Evolutionary conservation across 2,329 filamentous ascomycete genomes (phyloP).

Genomic region (Penicillium glabrum): DNA sequence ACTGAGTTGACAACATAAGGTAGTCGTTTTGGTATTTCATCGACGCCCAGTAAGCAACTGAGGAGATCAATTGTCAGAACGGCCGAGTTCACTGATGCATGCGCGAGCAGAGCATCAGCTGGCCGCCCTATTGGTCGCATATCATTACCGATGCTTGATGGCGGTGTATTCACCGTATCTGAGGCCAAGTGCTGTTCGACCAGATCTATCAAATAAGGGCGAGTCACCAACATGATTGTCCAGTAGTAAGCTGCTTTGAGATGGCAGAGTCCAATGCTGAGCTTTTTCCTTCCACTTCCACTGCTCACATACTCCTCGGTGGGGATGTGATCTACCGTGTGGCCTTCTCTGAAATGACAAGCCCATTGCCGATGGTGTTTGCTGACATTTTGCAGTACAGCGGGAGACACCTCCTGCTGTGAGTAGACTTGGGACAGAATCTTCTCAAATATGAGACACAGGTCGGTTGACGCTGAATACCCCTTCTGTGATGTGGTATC

Average conservation of each 20-base stretch:
- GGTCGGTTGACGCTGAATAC: not conserved
- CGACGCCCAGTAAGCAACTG: not conserved
- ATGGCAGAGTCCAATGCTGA: not conserved
- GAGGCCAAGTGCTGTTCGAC: not conserved
- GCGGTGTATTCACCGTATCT: too few species aligned
- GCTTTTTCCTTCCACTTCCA: not conserved
- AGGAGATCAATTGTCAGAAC: not conserved
- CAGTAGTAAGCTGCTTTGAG: not conserved
- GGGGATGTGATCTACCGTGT: too few species aligned
- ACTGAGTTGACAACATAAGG: not conserved
- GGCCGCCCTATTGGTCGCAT: too few species aligned
- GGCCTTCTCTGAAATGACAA: too few species aligned
- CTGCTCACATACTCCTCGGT: not conserved
- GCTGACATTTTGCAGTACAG: not conserved
- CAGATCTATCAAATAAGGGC: not conserved
- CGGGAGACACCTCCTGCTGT: not conserved
- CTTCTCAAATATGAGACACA: not conserved
- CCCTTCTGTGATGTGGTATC: not conserved
- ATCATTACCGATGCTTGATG: not conserved
- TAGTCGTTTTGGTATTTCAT: not conserved
- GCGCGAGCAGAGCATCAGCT: not conserved
- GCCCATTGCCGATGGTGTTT: not conserved
- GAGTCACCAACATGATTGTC: not conserved
- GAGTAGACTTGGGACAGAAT: not conserved
- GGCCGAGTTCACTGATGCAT: not conserved